Percentiles rank a stretch among this genome's conserved stretches.
phyloP scores from a whole-genome alignment of 2,329 filamentous ascomycete species.

The Penicillium sp. region DNA sequence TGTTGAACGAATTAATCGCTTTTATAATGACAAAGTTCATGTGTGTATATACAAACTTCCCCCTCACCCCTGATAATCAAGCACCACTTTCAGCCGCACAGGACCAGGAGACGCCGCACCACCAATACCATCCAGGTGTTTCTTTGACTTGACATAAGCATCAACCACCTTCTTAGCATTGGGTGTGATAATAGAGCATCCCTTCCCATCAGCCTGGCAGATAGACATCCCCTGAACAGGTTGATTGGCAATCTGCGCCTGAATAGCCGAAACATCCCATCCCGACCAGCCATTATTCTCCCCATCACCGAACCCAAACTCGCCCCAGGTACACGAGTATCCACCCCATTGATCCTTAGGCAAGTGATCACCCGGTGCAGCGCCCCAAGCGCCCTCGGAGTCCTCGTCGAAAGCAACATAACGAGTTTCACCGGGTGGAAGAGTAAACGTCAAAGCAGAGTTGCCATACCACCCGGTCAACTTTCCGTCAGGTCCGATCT shows the following conservation, averaged over 20 bases:
- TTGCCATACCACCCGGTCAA: constrained; percentile 40
- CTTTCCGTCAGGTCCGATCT: constrained; percentile 35
- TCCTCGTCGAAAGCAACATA: constrained; percentile 42
- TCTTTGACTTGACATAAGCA: constrained; percentile 29
- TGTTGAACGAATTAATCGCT: background rate
- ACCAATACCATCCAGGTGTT: constrained; percentile 35
- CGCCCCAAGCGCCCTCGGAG: constrained; percentile 39
- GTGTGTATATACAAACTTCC: constrained; percentile 1
- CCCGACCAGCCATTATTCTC: constrained; percentile 39
- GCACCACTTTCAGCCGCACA: constrained; percentile 27
- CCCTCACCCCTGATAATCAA: constrained; percentile 29
- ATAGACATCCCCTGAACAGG: constrained; percentile 38
- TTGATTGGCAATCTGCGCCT: constrained; percentile 31
- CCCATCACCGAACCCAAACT: constrained; percentile 37
- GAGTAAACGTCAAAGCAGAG: constrained; percentile 32
- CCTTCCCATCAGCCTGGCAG: constrained; percentile 25
- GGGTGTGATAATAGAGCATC: constrained; percentile 31
- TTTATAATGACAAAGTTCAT: background rate
- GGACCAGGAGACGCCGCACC: constrained; percentile 32
- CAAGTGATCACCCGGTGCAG: constrained; percentile 27
- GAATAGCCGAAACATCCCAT: constrained; percentile 44
- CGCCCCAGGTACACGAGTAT: constrained; percentile 40
- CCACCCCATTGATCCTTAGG: constrained; percentile 33
- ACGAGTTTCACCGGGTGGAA: constrained; percentile 31
- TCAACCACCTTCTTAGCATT: constrained; percentile 23